Conservation (phyloP, 1,139 yeast genomes). For the Citeromyces hawaiiensis region DNA sequence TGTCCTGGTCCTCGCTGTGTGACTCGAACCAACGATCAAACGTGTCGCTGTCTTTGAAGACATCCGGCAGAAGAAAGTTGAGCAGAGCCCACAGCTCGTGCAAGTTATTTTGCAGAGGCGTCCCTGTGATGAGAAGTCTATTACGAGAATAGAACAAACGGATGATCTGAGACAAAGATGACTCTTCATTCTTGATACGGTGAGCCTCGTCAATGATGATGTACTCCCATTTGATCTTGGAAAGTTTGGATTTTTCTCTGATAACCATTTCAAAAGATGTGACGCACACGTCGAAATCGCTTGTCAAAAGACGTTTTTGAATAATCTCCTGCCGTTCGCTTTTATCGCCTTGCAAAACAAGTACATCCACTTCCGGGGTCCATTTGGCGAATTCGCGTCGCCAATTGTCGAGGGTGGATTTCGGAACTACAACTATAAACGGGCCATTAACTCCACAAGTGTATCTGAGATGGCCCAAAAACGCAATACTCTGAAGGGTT, state of each 20-base stretch:
- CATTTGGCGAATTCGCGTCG: slow-evolving; percentile 61
- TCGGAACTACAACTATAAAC: slow-evolving; percentile 63
- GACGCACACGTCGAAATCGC: slow-evolving; percentile 61
- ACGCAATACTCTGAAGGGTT: slow-evolving; percentile 85
- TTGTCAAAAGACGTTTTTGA: slow-evolving; percentile 32
- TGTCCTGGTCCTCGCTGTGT: slow-evolving; percentile 17
- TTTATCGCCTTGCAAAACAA: slow-evolving; percentile 64
- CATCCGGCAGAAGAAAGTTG: slow-evolving; percentile 65
- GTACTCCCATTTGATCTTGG: slow-evolving; percentile 61
- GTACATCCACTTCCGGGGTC: slow-evolving; percentile 65
- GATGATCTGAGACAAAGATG: slow-evolving; percentile 61
- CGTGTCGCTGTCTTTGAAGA: slow-evolving; percentile 59
- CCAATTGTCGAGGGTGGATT: slow-evolving; percentile 75
- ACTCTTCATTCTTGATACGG: slow-evolving; percentile 68
- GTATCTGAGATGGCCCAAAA: slow-evolving; percentile 58
- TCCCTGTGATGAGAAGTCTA: slow-evolving; percentile 64
- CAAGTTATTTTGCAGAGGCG: slow-evolving; percentile 67
- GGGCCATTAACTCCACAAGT: slow-evolving; percentile 53
- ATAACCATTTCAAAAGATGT: slow-evolving; percentile 72
- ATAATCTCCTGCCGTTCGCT: slow-evolving; percentile 45
- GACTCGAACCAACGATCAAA: slow-evolving; percentile 62
- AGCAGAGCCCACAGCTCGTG: slow-evolving; percentile 75
- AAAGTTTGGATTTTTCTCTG: slow-evolving; percentile 51
- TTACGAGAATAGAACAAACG: slow-evolving; percentile 60
- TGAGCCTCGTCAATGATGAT: slow-evolving; percentile 75